A percentile compares a stretch with the other conserved stretches of the same genome.
These are phyloP conservation scores for Amesomyces nigricolor DNA, from an alignment of 2,329 filamentous ascomycete genomes.

Conservation along the genomic window DNA sequence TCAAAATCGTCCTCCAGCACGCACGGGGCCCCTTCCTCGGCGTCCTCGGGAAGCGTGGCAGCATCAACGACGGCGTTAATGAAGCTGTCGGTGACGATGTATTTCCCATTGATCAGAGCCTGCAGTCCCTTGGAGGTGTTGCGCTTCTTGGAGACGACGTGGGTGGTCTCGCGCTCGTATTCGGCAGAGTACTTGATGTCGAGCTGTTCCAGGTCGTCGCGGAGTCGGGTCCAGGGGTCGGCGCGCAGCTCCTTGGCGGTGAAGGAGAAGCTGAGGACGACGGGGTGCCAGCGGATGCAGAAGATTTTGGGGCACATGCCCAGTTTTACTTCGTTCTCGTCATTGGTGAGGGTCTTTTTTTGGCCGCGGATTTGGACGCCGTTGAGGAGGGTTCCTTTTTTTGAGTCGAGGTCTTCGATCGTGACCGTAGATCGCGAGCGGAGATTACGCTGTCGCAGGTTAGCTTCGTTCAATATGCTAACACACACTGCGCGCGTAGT, in stretches of 20 bases:
- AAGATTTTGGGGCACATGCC: constrained; percentile 64
- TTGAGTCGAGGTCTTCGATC: constrained; percentile 75
- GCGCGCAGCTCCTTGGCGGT: constrained; percentile 63
- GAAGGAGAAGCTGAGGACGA: constrained; percentile 77
- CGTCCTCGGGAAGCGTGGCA: constrained; percentile 42
- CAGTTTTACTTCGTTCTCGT: constrained; percentile 62
- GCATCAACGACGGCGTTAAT: constrained; percentile 65
- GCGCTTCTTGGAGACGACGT: constrained; percentile 81
- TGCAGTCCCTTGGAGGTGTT: constrained; percentile 86
- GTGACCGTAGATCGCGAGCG: constrained; percentile 63
- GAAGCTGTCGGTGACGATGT: constrained; percentile 69
- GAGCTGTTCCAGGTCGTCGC: constrained; percentile 67
- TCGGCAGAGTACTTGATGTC: constrained; percentile 80
- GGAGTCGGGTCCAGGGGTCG: constrained; percentile 57
- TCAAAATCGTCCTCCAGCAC: constrained; percentile 76
- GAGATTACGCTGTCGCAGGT: constrained; percentile 48
- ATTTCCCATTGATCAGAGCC: constrained; percentile 73
- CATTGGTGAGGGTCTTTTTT: constrained; percentile 49
- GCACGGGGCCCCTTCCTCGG: constrained; percentile 45
- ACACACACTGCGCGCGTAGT: too few relatives aligned
- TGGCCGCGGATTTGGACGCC: constrained; percentile 62
- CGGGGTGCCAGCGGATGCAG: constrained; percentile 67
- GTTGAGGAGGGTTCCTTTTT: constrained; percentile 75
- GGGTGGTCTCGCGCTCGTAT: constrained; percentile 71
- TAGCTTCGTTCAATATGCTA: neutral